These are phyloP conservation scores for Penicillium polonicum DNA, from an alignment of 2,329 filamentous ascomycete genomes.

Conservation along the genomic window DNA sequence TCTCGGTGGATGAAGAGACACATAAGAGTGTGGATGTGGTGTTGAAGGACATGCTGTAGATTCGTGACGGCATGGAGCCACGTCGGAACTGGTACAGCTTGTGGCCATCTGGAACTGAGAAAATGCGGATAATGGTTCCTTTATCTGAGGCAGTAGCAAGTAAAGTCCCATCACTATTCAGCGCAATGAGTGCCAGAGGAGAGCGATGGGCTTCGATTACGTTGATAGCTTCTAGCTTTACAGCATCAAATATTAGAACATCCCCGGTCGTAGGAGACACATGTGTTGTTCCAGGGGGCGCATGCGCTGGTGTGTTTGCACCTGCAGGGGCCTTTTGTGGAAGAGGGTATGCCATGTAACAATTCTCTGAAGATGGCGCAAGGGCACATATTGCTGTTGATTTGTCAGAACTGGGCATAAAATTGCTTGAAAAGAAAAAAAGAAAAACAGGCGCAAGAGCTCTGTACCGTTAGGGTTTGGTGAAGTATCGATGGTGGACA, in stretches of 20 bases:
- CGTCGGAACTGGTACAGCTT: slow-evolving; percentile 96
- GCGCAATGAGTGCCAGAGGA: slow-evolving; percentile 81
- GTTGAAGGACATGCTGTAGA: slow-evolving; percentile 99
- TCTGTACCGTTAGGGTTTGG: slow-evolving; percentile 73
- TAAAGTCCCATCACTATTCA: slow-evolving; percentile 89
- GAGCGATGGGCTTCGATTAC: slow-evolving; percentile 94
- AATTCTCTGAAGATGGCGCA: slow-evolving; percentile 91
- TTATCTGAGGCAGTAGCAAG: slow-evolving; percentile 96
- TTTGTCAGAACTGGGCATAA: slow-evolving; percentile 15
- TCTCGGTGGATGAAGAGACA: slow-evolving; percentile 94
- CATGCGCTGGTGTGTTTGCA: slow-evolving; percentile 69
- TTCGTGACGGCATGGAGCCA: slow-evolving; percentile 91
- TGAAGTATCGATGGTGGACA: slow-evolving; percentile 90
- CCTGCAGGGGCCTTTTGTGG: slow-evolving; percentile 62
- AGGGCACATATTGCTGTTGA: slow-evolving; percentile 77
- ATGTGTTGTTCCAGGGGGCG: slow-evolving; percentile 72
- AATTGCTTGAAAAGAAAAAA: not conserved
- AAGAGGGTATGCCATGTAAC: slow-evolving; percentile 90
- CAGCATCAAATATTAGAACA: slow-evolving; percentile 86
- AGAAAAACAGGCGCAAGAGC: slow-evolving; percentile 4
- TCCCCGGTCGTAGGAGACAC: slow-evolving; percentile 84
- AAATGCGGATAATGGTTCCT: slow-evolving; percentile 94
- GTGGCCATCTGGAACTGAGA: slow-evolving; percentile 83
- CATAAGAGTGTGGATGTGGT: slow-evolving; percentile 88
- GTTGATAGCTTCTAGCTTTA: slow-evolving; percentile 87